phyloP scores from a whole-genome alignment of 176 grass and related monocot species.

The Elymus sibiricus region DNA sequence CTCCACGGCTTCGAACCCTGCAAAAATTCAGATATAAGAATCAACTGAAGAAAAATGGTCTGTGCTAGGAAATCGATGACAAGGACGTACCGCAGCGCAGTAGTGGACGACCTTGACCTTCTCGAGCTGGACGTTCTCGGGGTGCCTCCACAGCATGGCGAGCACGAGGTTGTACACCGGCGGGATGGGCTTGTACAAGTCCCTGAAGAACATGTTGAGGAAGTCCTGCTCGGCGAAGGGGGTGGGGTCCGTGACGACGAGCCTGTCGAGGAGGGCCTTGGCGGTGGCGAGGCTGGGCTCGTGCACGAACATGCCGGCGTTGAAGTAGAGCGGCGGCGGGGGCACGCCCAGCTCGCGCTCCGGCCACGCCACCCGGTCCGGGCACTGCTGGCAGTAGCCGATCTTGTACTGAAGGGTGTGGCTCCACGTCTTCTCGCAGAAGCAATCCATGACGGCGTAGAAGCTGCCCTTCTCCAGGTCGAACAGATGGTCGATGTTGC shows the following conservation, averaged over 20 bases:
- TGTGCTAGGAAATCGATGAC: too few species aligned
- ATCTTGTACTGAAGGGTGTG: slow-evolving; percentile 63
- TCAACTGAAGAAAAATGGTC: too few species aligned
- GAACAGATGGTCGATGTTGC: slow-evolving; percentile 61
- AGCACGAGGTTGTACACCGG: slow-evolving; percentile 65
- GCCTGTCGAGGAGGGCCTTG: slow-evolving; percentile 32
- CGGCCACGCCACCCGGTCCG: slow-evolving; percentile 46
- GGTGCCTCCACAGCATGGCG: slow-evolving; percentile 79
- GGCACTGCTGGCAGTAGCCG: slow-evolving; percentile 75
- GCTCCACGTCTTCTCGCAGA: slow-evolving; percentile 83
- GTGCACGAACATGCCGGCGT: slow-evolving; percentile 75
- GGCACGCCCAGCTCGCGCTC: slow-evolving; percentile 28
- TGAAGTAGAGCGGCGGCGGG: slow-evolving; percentile 70
- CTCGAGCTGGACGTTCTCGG: slow-evolving; percentile 48
- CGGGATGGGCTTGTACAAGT: slow-evolving; percentile 56
- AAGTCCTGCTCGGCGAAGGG: slow-evolving; percentile 77
- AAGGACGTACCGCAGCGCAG: slow-evolving; percentile 49
- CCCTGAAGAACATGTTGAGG: slow-evolving; percentile 65
- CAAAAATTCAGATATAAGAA: too few species aligned
- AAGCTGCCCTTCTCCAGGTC: slow-evolving; percentile 38
- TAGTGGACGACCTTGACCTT: slow-evolving; percentile 81
- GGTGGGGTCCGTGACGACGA: slow-evolving; percentile 36
- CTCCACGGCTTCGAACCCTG: slow-evolving; percentile 71
- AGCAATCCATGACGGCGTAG: slow-evolving; percentile 73
- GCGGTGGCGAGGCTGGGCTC: slow-evolving; percentile 46